These are phyloP conservation scores for Hypoxylon sp. DNA, from an alignment of 2,329 filamentous ascomycete genomes.

Conservation along the genomic window DNA sequence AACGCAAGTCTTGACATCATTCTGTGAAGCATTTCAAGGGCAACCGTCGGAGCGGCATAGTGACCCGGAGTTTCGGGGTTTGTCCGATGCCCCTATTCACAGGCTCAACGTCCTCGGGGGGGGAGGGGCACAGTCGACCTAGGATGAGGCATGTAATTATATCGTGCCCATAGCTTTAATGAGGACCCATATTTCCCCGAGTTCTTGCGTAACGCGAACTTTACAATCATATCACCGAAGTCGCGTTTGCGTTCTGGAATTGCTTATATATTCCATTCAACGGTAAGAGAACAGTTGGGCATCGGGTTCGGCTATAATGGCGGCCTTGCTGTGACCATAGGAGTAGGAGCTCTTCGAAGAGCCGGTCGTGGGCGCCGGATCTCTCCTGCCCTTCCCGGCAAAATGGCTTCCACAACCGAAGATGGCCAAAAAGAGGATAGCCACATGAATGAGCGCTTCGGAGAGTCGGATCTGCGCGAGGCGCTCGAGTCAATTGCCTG, in stretches of 20 bases:
- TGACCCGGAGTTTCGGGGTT: too few relatives aligned
- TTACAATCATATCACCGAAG: neutral
- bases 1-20: too few relatives aligned
- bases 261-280: neutral
- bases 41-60: too few relatives aligned
- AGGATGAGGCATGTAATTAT: too few relatives aligned
- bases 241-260: neutral
- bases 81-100: too few relatives aligned
- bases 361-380: neutral
- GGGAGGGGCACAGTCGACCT: too few relatives aligned
- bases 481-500: constrained; percentile 16
- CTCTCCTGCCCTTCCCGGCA: neutral
- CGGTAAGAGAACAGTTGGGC: neutral
- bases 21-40: too few relatives aligned
- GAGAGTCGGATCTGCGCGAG: constrained; percentile 1
- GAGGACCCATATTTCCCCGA: neutral
- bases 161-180: neutral
- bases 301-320: neutral
- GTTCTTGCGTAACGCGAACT: neutral
- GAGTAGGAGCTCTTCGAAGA: neutral
- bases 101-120: too few relatives aligned
- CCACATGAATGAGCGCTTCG: neutral
- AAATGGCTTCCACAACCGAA: neutral
- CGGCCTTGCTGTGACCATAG: too few relatives aligned
- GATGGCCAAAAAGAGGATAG: neutral